Percentiles rank a stretch among this genome's conserved stretches.
These are phyloP conservation scores for Amylostereum chailletii DNA, from an alignment of 1,284 basidiomycete species.

Conservation along the genomic window DNA sequence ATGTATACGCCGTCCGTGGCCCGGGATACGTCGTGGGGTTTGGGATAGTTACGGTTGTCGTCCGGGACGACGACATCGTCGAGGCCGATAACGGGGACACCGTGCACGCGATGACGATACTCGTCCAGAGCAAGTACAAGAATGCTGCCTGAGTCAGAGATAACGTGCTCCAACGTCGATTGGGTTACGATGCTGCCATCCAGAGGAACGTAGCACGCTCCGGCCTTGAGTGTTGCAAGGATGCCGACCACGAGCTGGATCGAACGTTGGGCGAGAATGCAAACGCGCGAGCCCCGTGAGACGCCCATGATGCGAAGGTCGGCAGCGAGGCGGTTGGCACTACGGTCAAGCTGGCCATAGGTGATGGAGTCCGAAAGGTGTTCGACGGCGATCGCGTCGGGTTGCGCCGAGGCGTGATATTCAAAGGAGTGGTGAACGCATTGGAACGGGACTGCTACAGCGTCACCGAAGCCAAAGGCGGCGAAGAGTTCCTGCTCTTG, in stretches of 20 bases:
- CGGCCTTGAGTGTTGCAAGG: slow-evolving; percentile 45
- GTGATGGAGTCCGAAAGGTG: slow-evolving; percentile 38
- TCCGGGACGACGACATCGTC: slow-evolving; percentile 30
- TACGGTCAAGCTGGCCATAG: slow-evolving; percentile 39
- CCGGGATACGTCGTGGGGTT: slow-evolving; percentile 30
- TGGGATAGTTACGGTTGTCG: slow-evolving; percentile 15
- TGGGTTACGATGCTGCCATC: slow-evolving; percentile 50
- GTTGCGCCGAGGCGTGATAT: slow-evolving; percentile 29
- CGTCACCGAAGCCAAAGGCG: slow-evolving; percentile 35
- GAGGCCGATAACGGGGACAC: slow-evolving; percentile 28
- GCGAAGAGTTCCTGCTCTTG: slow-evolving; percentile 35
- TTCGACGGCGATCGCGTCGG: slow-evolving; percentile 40
- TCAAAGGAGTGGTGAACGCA: slow-evolving; percentile 51
- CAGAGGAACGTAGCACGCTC: slow-evolving; percentile 47
- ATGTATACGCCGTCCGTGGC: slow-evolving; percentile 42
- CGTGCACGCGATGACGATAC: slow-evolving; percentile 32
- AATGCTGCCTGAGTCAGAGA: slow-evolving; percentile 36
- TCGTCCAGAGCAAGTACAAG: slow-evolving; percentile 38
- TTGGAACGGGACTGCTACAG: slow-evolving; percentile 28
- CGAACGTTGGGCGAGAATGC: slow-evolving; percentile 44
- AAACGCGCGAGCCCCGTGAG: slow-evolving; percentile 37
- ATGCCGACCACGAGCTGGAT: slow-evolving; percentile 48
- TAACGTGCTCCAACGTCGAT: slow-evolving; percentile 41
- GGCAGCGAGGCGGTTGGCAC: slow-evolving; percentile 38
- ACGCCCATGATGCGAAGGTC: slow-evolving; percentile 35